Evolutionary conservation across 2,329 filamentous ascomycete species (phyloP).

Genomic region (Exophiala mesophila): DNA sequence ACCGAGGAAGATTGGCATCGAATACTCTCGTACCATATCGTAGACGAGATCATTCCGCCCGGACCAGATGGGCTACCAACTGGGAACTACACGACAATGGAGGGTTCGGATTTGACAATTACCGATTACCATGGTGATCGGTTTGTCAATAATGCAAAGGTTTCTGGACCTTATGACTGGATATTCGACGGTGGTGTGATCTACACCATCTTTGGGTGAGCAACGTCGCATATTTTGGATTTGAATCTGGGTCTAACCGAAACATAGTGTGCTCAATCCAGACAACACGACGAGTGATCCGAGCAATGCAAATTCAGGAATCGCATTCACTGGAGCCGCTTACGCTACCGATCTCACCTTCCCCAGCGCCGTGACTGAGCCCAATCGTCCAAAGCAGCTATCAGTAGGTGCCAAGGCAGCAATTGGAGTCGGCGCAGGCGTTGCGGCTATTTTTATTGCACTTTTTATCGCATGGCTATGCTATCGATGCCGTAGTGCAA

Average conservation of each 20-base stretch:
- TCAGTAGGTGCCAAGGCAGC: no score
- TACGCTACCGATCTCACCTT: constrained; percentile 6
- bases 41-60: constrained; percentile 8
- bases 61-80: constrained; percentile 1
- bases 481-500: no score
- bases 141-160: constrained; percentile 14
- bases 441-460: no score
- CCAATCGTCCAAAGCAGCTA: no score
- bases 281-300: constrained; percentile 8
- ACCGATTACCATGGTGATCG: constrained; percentile 3
- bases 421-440: no score
- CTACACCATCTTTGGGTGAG: constrained; percentile 13
- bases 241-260: neutral
- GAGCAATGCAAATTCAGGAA: constrained; percentile 5
- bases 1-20: constrained; percentile 8
- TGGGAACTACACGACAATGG: constrained; percentile 6
- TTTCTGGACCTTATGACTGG: constrained; percentile 7
- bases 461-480: no score
- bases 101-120: constrained; percentile 12
- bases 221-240: neutral
- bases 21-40: constrained; percentile 11
- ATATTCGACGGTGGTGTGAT: constrained; percentile 12
- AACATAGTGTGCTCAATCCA: constrained; percentile 10
- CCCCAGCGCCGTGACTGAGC: no score
- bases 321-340: constrained; percentile 8